These are phyloP conservation scores for Leucocoprinus gongylophorus DNA, from an alignment of 1,284 basidiomycete species.

Conservation along the genomic window DNA sequence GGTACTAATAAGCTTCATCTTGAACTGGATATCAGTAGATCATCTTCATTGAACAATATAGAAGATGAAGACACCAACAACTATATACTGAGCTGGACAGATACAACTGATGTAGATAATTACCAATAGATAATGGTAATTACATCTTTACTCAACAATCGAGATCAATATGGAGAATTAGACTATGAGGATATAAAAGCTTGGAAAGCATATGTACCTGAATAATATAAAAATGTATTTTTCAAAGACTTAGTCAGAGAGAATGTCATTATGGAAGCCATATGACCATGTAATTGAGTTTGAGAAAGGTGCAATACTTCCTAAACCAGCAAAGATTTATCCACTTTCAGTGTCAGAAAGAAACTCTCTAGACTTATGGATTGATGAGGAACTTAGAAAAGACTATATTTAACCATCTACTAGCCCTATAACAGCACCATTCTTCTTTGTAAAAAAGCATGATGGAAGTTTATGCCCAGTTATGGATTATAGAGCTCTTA, in stretches of 20 bases:
- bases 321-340: neutral
- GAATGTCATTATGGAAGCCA: neutral
- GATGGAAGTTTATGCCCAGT: neutral
- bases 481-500: constrained; percentile 30
- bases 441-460: neutral
- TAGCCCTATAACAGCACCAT: neutral
- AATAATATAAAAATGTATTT: neutral
- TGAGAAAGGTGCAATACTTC: neutral
- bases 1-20: neutral
- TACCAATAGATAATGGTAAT: neutral
- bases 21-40: neutral
- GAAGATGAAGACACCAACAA: neutral
- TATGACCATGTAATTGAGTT: constrained; percentile 6
- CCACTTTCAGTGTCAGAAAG: neutral
- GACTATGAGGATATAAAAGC: neutral
- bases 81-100: neutral
- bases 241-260: neutral
- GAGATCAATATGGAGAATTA: neutral
- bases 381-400: neutral
- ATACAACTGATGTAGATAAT: neutral
- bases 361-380: neutral
- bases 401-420: neutral
- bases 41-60: neutral
- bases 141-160: neutral
- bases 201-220: neutral